Evolutionary conservation across 1,139 yeast genomes (phyloP).

Genomic region (Debaryomyces sp.): DNA sequence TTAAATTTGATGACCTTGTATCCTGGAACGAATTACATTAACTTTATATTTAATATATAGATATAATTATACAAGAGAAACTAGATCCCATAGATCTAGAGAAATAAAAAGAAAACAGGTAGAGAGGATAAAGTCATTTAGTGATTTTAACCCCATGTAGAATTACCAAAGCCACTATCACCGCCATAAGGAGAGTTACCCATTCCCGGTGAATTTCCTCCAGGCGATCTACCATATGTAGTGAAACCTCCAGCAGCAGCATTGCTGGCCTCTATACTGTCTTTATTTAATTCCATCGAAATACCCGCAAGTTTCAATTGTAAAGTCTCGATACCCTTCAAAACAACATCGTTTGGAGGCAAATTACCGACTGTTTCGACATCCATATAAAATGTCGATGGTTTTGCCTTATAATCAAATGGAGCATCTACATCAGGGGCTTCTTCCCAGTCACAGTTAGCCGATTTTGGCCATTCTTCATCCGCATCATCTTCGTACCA

Average conservation of each 20-base stretch:
- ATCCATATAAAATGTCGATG: slow-evolving; percentile 79
- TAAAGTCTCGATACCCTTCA: slow-evolving; percentile 78
- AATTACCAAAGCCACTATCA: slow-evolving; percentile 48
- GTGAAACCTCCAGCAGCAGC: slow-evolving; percentile 50
- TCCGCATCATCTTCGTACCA: slow-evolving; percentile 94
- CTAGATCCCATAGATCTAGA: not conserved
- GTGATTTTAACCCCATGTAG: slow-evolving; percentile 25
- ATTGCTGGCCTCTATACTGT: slow-evolving; percentile 51
- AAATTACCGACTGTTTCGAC: slow-evolving; percentile 92
- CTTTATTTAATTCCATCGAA: slow-evolving; percentile 75
- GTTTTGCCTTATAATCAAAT: slow-evolving; percentile 84
- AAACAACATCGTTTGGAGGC: slow-evolving; percentile 85
- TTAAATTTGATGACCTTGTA: slow-evolving; percentile 72
- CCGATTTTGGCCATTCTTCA: slow-evolving; percentile 89
- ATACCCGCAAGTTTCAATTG: slow-evolving; percentile 92
- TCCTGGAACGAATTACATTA: slow-evolving; percentile 56
- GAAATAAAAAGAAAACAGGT: not conserved
- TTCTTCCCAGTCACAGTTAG: slow-evolving; percentile 94
- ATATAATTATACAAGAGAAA: slow-evolving; percentile 5
- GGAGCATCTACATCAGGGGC: slow-evolving; percentile 90
- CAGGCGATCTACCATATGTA: slow-evolving; percentile 52
- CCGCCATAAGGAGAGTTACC: slow-evolving; percentile 50
- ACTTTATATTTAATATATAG: slow-evolving; percentile 4
- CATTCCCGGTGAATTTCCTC: slow-evolving; percentile 39
- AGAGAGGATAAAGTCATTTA: not conserved